Percentiles rank a stretch among this genome's conserved stretches.
These are phyloP conservation scores for Fonsecaea pedrosoi DNA, from an alignment of 2,329 filamentous ascomycete species.

Conservation along the genomic window DNA sequence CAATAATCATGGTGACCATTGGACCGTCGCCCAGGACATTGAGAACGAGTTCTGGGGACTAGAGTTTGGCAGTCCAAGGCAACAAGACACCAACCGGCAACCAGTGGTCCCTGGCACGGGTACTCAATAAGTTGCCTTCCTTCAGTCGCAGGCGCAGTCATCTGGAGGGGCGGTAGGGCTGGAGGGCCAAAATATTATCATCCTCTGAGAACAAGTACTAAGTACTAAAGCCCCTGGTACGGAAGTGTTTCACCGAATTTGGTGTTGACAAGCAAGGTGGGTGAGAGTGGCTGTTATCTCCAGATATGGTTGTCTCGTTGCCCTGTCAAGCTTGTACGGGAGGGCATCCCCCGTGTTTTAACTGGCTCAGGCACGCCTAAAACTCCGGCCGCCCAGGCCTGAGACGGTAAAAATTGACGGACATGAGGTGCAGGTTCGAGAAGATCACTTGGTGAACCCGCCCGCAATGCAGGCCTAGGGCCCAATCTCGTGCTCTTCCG, in stretches of 20 bases:
- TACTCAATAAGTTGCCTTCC: background rate
- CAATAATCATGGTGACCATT: background rate
- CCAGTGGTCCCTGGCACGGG: no score
- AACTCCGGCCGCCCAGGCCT: slow-evolving; percentile 6
- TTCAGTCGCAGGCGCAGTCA: background rate
- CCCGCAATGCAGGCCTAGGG: background rate
- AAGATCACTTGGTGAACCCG: background rate
- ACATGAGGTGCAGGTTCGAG: slow-evolving; percentile 4
- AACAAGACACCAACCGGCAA: background rate
- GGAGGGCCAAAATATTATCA: background rate
- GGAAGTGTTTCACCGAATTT: background rate
- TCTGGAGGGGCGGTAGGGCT: background rate
- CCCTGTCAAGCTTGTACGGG: background rate
- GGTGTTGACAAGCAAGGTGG: background rate
- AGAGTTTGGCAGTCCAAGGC: background rate
- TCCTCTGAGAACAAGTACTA: background rate
- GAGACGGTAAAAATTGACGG: slow-evolving; percentile 4
- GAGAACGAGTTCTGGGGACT: background rate
- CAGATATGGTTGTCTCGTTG: slow-evolving; percentile 2
- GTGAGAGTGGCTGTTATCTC: background rate
- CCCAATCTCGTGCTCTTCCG: slow-evolving; percentile 4
- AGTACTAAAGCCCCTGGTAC: background rate
- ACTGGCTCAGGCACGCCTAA: slow-evolving; percentile 4
- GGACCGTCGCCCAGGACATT: background rate
- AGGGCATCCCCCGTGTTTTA: background rate